phyloP scores from a whole-genome alignment of 257 asterid genomes.

The Scutellaria minor region DNA sequence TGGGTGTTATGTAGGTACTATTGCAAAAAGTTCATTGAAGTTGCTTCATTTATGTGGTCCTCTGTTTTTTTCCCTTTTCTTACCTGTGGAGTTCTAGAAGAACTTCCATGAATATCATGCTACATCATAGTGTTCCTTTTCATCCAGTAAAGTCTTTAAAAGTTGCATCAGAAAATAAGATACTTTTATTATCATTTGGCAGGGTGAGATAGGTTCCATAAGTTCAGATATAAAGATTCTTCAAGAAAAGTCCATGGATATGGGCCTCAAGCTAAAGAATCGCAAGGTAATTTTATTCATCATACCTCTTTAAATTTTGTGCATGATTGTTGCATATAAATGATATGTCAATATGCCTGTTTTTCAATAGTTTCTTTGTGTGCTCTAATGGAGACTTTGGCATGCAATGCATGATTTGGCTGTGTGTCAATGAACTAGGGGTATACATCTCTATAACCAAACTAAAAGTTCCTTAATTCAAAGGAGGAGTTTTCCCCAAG shows the following conservation, averaged over 20 bases:
- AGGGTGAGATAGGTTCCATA: slow-evolving; percentile 98
- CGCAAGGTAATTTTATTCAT: slow-evolving; percentile 70
- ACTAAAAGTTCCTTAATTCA: background rate
- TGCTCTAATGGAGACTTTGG: background rate
- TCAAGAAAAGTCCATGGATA: slow-evolving; percentile 98
- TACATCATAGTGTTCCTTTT: slow-evolving; percentile 14
- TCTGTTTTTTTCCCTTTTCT: background rate
- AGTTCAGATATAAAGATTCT: slow-evolving; percentile 96
- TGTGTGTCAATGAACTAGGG: slow-evolving; percentile 3
- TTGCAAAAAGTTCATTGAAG: slow-evolving; percentile 1
- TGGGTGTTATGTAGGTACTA: slow-evolving; percentile 11
- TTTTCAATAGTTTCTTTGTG: slow-evolving; percentile 3
- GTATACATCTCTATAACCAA: slow-evolving; percentile 18
- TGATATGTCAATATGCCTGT: slow-evolving; percentile 2
- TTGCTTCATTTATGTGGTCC: slow-evolving; percentile 10
- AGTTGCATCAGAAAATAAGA: slow-evolving; percentile 32
- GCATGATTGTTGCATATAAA: slow-evolving; percentile 9
- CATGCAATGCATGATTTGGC: background rate
- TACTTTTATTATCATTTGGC: slow-evolving; percentile 36
- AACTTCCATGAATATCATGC: slow-evolving; percentile 28
- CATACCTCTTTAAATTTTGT: slow-evolving; percentile 10
- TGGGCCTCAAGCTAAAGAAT: slow-evolving; percentile 98
- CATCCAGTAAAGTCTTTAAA: background rate
- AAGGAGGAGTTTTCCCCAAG: background rate
- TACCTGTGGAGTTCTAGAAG: slow-evolving; percentile 1